Base-by-base conservation (phyloP, 192 early-diverging fungal genomes). In the Coemansia sp. region DNA sequence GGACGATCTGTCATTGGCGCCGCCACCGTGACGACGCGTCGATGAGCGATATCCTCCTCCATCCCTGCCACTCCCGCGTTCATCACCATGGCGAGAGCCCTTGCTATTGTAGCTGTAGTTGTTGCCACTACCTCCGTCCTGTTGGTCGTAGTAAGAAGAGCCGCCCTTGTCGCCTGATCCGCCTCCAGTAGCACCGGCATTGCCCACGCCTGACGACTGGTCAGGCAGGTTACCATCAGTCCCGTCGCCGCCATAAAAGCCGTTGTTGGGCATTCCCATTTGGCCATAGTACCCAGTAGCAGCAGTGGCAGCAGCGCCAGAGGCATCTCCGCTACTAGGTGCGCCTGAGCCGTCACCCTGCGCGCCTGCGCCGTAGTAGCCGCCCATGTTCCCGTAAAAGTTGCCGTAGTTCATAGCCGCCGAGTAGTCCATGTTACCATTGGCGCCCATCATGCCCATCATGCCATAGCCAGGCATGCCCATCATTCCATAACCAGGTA, bases 241-340 rank as follows among this genome's bases (percentile, higher is more conserved):
- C 5, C 62, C 51, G n/a, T 37, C 45, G 38, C 42, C 65, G 65
- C 62, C 66, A 28, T 80, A 80, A 60, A 63, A 80, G 26, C 65
- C 78, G 56, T 45, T 48, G 20, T 35, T 66, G 37, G 65, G 59
- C 76, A 77, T 77, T 45, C 39, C 28, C 61, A 70, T 67, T 60
- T 80, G 78, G 28, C 40, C 73, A 59, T 74, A 74, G 68, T 74
- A 74, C 5, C 61, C 74, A 31, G 38, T 40, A n/a, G 61, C 68
- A 28, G 38, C 50, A 18, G 59, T 58, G 18, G 51, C 60, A 11
- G 36, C 39, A 6, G 68, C 24, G 9, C 43, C 43, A 10, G 39
- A 18, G 3, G 46, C 69, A 55, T 66, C 68, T 43, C 55, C 65
- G 18, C 59, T 63, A 3, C 20, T 37, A 16, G 59, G 46, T 6